Evolutionary conservation across 2,329 filamentous ascomycete species (phyloP).

Genomic region (Albifimbria verrucaria): DNA sequence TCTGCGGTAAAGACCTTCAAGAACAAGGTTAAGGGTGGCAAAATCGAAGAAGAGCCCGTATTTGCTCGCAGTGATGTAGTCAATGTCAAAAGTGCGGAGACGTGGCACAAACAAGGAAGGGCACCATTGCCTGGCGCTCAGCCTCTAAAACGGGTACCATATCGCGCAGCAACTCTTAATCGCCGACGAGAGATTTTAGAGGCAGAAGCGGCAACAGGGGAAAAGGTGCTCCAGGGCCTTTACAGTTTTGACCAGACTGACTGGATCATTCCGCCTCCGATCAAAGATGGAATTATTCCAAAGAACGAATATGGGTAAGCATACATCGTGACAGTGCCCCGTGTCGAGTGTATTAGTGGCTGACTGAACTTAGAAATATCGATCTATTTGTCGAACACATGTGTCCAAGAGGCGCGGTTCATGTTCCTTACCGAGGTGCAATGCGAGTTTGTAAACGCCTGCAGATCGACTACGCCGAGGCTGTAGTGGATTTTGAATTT

Average conservation of each 20-base stretch:
- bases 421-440: slow-evolving; percentile 75
- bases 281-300: slow-evolving; percentile 79
- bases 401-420: slow-evolving; percentile 79
- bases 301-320: slow-evolving; percentile 80
- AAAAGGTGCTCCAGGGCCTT: slow-evolving; percentile 82
- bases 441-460: slow-evolving; percentile 80
- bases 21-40: slow-evolving; percentile 70
- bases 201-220: slow-evolving; percentile 71
- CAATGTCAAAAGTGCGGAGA: slow-evolving; percentile 85
- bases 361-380: slow-evolving; percentile 61
- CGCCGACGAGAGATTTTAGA: slow-evolving; percentile 88
- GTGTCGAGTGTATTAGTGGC: too few species aligned
- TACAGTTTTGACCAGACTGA: slow-evolving; percentile 85
- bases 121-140: slow-evolving; percentile 66
- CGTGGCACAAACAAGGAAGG: slow-evolving; percentile 95
- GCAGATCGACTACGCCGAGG: slow-evolving; percentile 85
- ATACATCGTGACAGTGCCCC: too few species aligned
- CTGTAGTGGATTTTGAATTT: slow-evolving; percentile 95
- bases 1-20: slow-evolving; percentile 71
- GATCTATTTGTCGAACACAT: slow-evolving; percentile 93
- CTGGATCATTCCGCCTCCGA: slow-evolving; percentile 90
- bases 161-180: slow-evolving; percentile 85
- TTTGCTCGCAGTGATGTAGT: slow-evolving; percentile 77
- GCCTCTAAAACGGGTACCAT: slow-evolving; percentile 83
- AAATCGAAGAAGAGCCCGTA: slow-evolving; percentile 73